phyloP scores from a whole-genome alignment of 2,329 filamentous ascomycete genomes.

The Trichoderma sp. region DNA sequence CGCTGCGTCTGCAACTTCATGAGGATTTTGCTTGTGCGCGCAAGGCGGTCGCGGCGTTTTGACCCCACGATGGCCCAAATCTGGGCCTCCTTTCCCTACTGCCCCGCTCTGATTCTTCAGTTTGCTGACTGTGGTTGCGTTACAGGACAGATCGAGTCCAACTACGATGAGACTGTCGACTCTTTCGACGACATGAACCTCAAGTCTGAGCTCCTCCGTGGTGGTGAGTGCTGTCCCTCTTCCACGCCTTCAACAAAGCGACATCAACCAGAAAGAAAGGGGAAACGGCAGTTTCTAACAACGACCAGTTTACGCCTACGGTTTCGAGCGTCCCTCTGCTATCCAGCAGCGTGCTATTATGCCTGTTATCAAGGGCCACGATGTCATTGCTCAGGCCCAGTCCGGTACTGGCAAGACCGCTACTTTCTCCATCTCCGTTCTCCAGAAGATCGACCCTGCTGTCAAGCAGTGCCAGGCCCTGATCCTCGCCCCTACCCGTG shows the following conservation, averaged over 20 bases:
- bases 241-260: constrained; percentile 26
- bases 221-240: constrained; percentile 57
- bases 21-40: constrained; percentile 5
- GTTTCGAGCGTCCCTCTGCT: constrained; percentile 99
- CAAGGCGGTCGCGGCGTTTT: constrained; percentile 16
- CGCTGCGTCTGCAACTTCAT: background rate
- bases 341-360: constrained; percentile 99
- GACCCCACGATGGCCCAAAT: constrained; percentile 29
- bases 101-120: constrained; percentile 7
- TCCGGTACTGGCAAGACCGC: constrained; percentile 99
- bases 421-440: constrained; percentile 98
- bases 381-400: constrained; percentile 99
- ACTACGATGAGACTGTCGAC: constrained; percentile 99
- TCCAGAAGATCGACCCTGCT: constrained; percentile 96
- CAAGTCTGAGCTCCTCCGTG: constrained; percentile 95
- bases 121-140: constrained; percentile 34
- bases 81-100: constrained; percentile 3
- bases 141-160: constrained; percentile 98
- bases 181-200: constrained; percentile 98
- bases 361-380: constrained; percentile 99
- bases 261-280: background rate
- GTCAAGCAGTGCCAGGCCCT: constrained; percentile 97
- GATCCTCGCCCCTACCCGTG: constrained; percentile 96
- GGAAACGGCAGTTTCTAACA: constrained; percentile 34
- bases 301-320: constrained; percentile 85